Conservation (phyloP, 108 stramenopile species). For the Aurantiochytrium sp. region DNA sequence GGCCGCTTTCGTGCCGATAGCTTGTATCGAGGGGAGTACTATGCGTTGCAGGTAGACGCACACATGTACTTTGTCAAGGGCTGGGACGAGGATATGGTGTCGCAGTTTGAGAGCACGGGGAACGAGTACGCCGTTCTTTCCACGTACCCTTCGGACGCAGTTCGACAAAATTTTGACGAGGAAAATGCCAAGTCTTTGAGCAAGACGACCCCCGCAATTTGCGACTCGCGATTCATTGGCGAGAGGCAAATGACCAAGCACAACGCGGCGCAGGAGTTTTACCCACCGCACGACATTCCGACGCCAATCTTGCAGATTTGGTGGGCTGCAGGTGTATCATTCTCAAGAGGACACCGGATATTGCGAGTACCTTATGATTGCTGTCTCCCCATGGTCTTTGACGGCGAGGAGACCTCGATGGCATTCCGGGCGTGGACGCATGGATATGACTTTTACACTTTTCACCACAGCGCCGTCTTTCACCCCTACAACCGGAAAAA, state of each 20-base stretch:
- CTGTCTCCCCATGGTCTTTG: constrained; percentile 25
- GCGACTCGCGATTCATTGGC: background rate
- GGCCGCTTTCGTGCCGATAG: constrained; percentile 59
- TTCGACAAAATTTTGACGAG: background rate
- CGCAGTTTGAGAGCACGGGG: constrained; percentile 62
- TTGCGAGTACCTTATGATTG: constrained; percentile 27
- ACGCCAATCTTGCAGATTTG: constrained; percentile 26
- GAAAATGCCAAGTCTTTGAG: background rate
- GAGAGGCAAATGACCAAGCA: background rate
- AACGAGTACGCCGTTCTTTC: constrained; percentile 84
- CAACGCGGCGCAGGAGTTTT: background rate
- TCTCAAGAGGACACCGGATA: constrained; percentile 28
- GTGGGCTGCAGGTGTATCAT: constrained; percentile 31
- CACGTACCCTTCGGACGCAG: constrained; percentile 66
- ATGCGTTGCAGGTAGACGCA: constrained; percentile 63
- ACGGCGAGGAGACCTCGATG: constrained; percentile 35
- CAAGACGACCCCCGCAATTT: background rate
- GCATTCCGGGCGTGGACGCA: constrained; percentile 28
- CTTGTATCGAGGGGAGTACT: constrained; percentile 69
- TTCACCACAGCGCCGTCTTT: constrained; percentile 22
- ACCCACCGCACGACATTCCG: background rate
- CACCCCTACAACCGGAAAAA: constrained; percentile 21
- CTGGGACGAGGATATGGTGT: constrained; percentile 55
- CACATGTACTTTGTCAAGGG: constrained; percentile 45
- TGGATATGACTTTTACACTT: constrained; percentile 36